Conservation (phyloP, 176 grass and related monocot genomes). For the Aegilops longissima region DNA sequence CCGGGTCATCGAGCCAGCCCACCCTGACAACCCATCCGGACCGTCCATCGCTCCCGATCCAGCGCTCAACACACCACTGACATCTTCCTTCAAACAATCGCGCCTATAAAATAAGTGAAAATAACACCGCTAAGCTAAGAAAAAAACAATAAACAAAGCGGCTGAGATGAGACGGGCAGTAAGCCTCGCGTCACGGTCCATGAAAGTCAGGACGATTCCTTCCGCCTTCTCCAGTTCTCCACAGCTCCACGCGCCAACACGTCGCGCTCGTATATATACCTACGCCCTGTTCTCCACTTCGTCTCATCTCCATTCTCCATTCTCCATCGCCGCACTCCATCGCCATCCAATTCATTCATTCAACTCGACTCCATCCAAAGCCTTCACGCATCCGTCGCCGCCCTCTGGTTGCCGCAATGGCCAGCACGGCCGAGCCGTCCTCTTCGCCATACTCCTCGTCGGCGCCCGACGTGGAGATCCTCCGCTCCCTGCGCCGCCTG, state of each 20-base stretch:
- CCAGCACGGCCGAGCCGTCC: background rate
- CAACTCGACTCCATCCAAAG: background rate
- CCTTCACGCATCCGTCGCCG: background rate
- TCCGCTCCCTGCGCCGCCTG: constrained; percentile 71
- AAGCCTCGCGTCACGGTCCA: background rate
- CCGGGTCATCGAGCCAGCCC: background rate
- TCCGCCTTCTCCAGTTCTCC: constrained; percentile 11
- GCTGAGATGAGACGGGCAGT: background rate
- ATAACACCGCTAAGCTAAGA: background rate
- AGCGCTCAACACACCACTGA: background rate
- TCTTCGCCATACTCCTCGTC: constrained; percentile 30
- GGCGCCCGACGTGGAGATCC: constrained; percentile 53
- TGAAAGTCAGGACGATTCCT: constrained; percentile 32
- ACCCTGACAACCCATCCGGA: background rate
- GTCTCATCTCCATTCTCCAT: too few relatives aligned
- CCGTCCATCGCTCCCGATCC: constrained; percentile 20
- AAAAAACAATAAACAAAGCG: background rate
- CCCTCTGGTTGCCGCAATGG: background rate
- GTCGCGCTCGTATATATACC: constrained; percentile 36
- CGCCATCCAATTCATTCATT: background rate
- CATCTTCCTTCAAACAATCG: background rate
- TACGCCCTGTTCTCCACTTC: background rate
- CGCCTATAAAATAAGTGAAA: background rate
- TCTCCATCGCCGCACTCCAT: too few relatives aligned
- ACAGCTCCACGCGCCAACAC: constrained; percentile 50